Evolutionary conservation across 495 filamentous ascomycete species (phyloP).

Genomic region (Trichoderma asperelloides): DNA sequence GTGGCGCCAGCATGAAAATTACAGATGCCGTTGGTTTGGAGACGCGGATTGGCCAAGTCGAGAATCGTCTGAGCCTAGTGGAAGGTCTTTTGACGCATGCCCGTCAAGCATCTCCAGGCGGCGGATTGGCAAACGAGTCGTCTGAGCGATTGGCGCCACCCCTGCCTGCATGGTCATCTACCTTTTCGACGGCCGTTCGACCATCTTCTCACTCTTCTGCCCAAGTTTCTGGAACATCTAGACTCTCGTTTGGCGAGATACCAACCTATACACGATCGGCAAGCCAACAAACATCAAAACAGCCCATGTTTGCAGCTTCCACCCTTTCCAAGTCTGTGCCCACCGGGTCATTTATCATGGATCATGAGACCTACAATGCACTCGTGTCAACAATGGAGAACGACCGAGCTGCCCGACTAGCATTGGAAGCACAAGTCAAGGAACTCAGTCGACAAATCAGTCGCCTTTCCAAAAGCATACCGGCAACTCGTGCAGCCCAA

Average conservation of each 20-base stretch:
- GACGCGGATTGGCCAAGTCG: constrained; percentile 35
- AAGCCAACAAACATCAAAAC: constrained; percentile 26
- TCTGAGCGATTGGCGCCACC: constrained; percentile 11
- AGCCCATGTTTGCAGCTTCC: constrained; percentile 26
- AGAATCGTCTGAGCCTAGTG: constrained; percentile 37
- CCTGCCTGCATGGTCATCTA: constrained; percentile 11
- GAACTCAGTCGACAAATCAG: constrained; percentile 34
- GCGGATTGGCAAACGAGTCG: constrained; percentile 21
- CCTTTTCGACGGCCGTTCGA: constrained; percentile 19
- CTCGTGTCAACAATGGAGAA: constrained; percentile 36
- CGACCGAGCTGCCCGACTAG: constrained; percentile 40
- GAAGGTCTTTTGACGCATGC: constrained; percentile 37
- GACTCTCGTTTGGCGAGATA: constrained; percentile 30
- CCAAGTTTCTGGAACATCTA: constrained; percentile 18
- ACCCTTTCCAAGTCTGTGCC: constrained; percentile 24
- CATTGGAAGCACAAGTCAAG: constrained; percentile 42
- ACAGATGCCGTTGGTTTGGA: constrained; percentile 44
- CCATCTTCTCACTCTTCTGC: constrained; percentile 18
- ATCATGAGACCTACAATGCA: constrained; percentile 24
- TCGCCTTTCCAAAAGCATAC: constrained; percentile 24
- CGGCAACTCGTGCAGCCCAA: constrained; percentile 18
- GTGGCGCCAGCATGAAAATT: constrained; percentile 36
- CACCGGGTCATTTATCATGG: constrained; percentile 17
- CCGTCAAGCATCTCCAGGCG: constrained; percentile 31
- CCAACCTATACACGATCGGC: constrained; percentile 23